These are phyloP conservation scores for Ambrosia hybrid DNA, from an alignment of 140 eudicot genomes.

Conservation along the genomic window DNA sequence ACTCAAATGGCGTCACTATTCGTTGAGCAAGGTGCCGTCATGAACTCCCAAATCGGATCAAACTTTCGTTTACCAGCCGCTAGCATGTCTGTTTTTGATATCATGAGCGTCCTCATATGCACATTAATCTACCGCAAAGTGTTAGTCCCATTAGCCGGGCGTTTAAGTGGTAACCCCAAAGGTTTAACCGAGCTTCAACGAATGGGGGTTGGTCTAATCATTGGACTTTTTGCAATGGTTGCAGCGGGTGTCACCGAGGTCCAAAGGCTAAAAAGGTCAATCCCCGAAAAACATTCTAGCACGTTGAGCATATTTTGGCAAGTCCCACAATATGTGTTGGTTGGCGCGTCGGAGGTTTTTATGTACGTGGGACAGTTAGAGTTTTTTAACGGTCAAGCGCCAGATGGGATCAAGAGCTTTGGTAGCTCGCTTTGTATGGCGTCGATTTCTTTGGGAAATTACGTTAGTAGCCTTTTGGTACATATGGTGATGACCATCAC, in stretches of 20 bases:
- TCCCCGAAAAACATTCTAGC: constrained; percentile 41
- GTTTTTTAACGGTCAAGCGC: constrained; percentile 84
- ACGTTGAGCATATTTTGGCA: constrained; percentile 71
- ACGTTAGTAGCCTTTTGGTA: constrained; percentile 75
- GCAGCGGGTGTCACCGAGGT: constrained; percentile 83
- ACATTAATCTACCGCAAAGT: constrained; percentile 58
- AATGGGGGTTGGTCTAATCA: constrained; percentile 83
- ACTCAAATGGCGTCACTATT: too few species aligned
- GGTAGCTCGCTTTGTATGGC: constrained; percentile 96
- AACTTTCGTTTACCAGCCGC: constrained; percentile 76
- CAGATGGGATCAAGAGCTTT: constrained; percentile 88
- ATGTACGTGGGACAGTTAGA: constrained; percentile 65
- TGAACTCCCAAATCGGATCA: too few species aligned
- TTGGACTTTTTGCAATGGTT: constrained; percentile 75
- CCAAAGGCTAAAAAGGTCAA: constrained; percentile 43
- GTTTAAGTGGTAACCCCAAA: constrained; percentile 57
- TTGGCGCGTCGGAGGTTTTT: constrained; percentile 56
- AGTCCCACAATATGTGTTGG: constrained; percentile 76
- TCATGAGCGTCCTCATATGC: constrained; percentile 66
- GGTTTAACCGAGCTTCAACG: constrained; percentile 85
- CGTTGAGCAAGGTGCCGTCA: too few species aligned
- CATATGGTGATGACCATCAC: constrained; percentile 71
- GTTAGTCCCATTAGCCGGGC: constrained; percentile 60
- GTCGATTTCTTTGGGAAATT: constrained; percentile 84
- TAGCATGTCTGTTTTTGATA: constrained; percentile 84